Evolutionary conservation across 2,329 filamentous ascomycete genomes (phyloP), one percentile per base, ranked within the genome.

Genomic region (Colletotrichum filicis): DNA sequence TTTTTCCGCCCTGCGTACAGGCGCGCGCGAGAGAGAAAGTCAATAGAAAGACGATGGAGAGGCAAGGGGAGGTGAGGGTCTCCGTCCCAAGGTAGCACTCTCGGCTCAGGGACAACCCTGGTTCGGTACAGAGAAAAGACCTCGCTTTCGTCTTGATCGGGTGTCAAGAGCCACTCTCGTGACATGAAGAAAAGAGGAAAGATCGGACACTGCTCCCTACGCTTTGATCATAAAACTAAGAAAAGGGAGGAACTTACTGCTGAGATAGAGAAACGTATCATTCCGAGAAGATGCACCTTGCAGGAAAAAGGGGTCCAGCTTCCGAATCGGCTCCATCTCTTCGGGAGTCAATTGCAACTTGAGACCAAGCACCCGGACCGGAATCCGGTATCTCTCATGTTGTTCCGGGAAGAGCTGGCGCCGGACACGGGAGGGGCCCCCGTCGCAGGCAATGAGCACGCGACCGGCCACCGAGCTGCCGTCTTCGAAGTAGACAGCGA

Each of bases 241-340:
- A 22, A 22, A 49, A n/a, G 19, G 5, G 58, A 73, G 32, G 2
- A 30, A 77, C 84, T 70, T 75, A 87, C 86, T 80, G 64, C 87
- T 88, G 69, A 89, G 86, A 76, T 87, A 91, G 22, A 89, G 77
- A 76, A 87, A 91, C 0, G 84, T 83, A 55, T 87, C 83, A 4
- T 87, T 86, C 30, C 82, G 79, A 0, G 89, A 88, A 49, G 89
- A 84, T 0, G 85, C 84, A 0, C 88, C 88, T 63, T 90, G 88
- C 24, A 90, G 83, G 62, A 90, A 88, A 55, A 86, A 88, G 0
- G 88, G 85, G 66, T 91, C 89, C 0, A 90, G 82, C 1, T 80
- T 80, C 6, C 82, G 80, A 3, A 89, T 80, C 0, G 83, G 82
- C 1, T 79, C 77, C 22, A 87, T 82, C 52, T 87, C 79, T 19